Percentiles rank a stretch among this genome's conserved stretches.
phyloP scores from a whole-genome alignment of 495 filamentous ascomycete genomes.

The Acidomyces sp. region DNA sequence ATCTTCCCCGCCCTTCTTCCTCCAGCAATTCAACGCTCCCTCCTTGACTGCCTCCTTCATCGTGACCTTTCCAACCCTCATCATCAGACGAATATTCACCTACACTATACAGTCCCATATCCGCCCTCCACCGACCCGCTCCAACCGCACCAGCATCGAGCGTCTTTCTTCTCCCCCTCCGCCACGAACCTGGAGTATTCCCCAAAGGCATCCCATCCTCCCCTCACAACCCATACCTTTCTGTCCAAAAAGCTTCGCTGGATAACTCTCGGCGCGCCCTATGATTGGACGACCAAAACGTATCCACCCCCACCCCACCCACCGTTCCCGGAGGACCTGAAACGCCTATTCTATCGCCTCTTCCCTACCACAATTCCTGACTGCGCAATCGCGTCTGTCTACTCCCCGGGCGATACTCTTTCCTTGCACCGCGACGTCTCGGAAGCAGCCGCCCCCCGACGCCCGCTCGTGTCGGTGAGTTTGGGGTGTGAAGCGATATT shows the following conservation, averaged over 20 bases:
- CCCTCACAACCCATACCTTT: constrained; percentile 49
- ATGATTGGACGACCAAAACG: constrained; percentile 78
- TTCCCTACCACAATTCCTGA: constrained; percentile 57
- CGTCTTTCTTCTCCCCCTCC: constrained; percentile 39
- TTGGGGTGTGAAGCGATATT: constrained; percentile 84
- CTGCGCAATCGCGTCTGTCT: constrained; percentile 86
- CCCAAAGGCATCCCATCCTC: constrained; percentile 62
- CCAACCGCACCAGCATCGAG: background rate
- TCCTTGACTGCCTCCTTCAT: constrained; percentile 61
- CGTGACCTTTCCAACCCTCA: constrained; percentile 59
- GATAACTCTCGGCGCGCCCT: constrained; percentile 87
- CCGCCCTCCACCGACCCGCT: constrained; percentile 29
- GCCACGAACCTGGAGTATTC: constrained; percentile 24
- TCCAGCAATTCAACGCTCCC: constrained; percentile 46
- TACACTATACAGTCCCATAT: constrained; percentile 69
- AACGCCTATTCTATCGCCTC: constrained; percentile 43
- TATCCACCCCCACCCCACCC: constrained; percentile 65
- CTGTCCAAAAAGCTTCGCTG: constrained; percentile 72
- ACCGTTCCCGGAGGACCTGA: constrained; percentile 60
- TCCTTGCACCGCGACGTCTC: constrained; percentile 84
- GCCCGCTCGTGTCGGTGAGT: constrained; percentile 67
- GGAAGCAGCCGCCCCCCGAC: constrained; percentile 59
- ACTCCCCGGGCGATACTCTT: constrained; percentile 75
- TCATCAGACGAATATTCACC: constrained; percentile 77
- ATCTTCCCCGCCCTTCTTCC: constrained; percentile 64